Evolutionary conservation across 225 moss, liverwort and hornwort species (phyloP).

Genomic region (Takakia lepidozioides): DNA sequence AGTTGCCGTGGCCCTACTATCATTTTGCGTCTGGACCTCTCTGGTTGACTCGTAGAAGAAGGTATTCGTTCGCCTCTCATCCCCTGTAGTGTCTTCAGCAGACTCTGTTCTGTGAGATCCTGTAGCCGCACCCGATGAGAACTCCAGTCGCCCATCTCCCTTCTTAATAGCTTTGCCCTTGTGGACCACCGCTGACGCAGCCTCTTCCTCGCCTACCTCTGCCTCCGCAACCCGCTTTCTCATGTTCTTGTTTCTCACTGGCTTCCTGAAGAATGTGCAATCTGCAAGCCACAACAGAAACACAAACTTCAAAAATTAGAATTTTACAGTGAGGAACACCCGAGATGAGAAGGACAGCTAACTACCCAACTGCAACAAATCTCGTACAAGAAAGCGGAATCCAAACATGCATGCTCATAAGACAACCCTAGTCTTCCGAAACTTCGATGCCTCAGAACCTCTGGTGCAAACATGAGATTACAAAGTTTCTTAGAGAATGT

Average conservation of each 20-base stretch:
- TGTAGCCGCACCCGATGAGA: slow-evolving; percentile 27
- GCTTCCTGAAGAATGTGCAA: slow-evolving; percentile 53
- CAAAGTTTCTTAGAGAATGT: too few species aligned
- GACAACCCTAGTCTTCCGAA: too few species aligned
- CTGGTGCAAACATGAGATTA: too few species aligned
- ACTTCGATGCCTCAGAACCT: too few species aligned
- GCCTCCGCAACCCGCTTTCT: slow-evolving; percentile 51
- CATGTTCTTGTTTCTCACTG: slow-evolving; percentile 58
- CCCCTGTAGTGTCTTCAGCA: background rate
- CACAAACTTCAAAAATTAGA: too few species aligned
- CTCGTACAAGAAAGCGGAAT: too few species aligned
- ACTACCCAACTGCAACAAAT: too few species aligned
- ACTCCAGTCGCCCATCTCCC: slow-evolving; percentile 55
- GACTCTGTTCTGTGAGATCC: slow-evolving; percentile 6
- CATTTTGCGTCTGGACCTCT: slow-evolving; percentile 69
- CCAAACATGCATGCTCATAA: too few species aligned
- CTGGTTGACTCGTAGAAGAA: slow-evolving; percentile 72
- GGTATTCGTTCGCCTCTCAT: slow-evolving; percentile 24
- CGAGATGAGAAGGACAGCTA: too few species aligned
- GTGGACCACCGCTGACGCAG: slow-evolving; percentile 14
- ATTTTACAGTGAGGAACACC: too few species aligned
- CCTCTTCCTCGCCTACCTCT: slow-evolving; percentile 17
- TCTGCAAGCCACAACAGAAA: slow-evolving; percentile 2
- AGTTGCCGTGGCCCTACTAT: slow-evolving; percentile 79
- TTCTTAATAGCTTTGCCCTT: slow-evolving; percentile 42